Evolutionary conservation across 805 yeast species (phyloP), one percentile per base, ranked within the genome.

Genomic region (Suhomyces vadensis): DNA sequence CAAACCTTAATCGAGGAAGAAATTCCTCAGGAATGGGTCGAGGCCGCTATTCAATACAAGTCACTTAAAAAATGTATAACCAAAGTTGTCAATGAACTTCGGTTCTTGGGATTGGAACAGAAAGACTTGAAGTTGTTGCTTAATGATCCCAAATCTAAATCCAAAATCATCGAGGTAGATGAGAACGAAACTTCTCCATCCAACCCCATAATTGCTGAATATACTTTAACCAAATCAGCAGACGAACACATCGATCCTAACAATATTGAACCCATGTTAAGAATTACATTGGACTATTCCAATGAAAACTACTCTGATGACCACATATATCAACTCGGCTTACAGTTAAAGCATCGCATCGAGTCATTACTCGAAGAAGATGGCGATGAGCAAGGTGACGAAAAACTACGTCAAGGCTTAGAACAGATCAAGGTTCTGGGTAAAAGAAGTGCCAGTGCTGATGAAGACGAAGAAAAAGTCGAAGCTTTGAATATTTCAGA

Each of bases 21-120:
- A 2, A 69, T 85, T 11, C 92, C 92, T 5, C 71, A 67, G 21
- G 83, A 79, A 17, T 85, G 94, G 94, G 65, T 77, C 0, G 75
- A 71, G 22, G 75, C 79, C 5, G 87, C 90, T 10, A 84, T 85
- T 37, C 87, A 84, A 51, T 85, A 85, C 59, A 85, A 85, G 58
- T 75, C 80, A 3, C 60, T 85, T 46, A 85, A 85, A 57, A 86
- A 85, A 57, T 73, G 81, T 45, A 83, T 85, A 46, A 77, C 77
- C 47, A 72, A 70, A 47, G 86, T 85, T 11, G 90, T 84, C 11
- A 64, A 69, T 24, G 92, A 85, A 62, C 71, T 86, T 35, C 71
- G 74, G 35, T 59, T 61, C n/a, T 58, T 81, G 25, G 91, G 91
- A 0, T 61, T 85, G 19, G 73, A 76, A 31, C 73, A 71, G 46